phyloP scores from a whole-genome alignment of 257 asterid species.

The Solanum clarkiae region DNA sequence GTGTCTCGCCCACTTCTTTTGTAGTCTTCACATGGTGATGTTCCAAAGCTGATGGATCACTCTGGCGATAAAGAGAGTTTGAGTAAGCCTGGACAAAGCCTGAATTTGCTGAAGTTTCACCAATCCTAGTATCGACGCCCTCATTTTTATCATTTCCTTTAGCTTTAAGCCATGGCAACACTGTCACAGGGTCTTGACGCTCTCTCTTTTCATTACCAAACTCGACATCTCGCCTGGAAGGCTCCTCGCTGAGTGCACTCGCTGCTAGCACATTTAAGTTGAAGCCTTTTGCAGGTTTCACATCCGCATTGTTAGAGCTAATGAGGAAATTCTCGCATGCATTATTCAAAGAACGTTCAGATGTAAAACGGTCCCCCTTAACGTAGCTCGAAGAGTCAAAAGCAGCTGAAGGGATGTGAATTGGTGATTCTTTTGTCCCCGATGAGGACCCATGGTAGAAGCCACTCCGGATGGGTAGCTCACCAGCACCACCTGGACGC shows the following conservation, averaged over 20 bases:
- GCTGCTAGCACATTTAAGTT: slow-evolving; percentile 53
- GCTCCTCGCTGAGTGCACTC: slow-evolving; percentile 28
- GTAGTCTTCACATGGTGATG: slow-evolving; percentile 8
- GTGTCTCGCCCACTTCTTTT: slow-evolving; percentile 20
- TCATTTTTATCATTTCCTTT: slow-evolving; percentile 21
- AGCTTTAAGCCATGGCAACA: slow-evolving; percentile 69
- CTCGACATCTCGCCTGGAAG: slow-evolving; percentile 27
- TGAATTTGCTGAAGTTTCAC: slow-evolving; percentile 4
- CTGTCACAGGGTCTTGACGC: slow-evolving; percentile 19
- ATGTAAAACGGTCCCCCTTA: slow-evolving; percentile 16
- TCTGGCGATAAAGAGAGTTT: neutral
- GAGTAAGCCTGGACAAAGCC: slow-evolving; percentile 23
- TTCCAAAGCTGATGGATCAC: slow-evolving; percentile 6
- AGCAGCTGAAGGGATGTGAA: slow-evolving; percentile 18
- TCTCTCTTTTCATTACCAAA: slow-evolving; percentile 18
- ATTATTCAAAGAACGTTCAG: slow-evolving; percentile 19
- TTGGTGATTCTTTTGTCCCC: slow-evolving; percentile 27
- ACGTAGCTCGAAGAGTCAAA: slow-evolving; percentile 21
- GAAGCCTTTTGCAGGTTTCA: slow-evolving; percentile 37
- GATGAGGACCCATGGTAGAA: slow-evolving; percentile 58
- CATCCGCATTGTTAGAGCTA: slow-evolving; percentile 12
- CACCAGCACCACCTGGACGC: slow-evolving; percentile 17
- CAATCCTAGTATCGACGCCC: slow-evolving; percentile 10
- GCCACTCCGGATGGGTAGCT: slow-evolving; percentile 20
- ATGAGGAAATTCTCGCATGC: slow-evolving; percentile 18